These are phyloP conservation scores for Tetrapisispora fleetii DNA, from an alignment of 805 yeast genomes.

Conservation along the genomic window DNA sequence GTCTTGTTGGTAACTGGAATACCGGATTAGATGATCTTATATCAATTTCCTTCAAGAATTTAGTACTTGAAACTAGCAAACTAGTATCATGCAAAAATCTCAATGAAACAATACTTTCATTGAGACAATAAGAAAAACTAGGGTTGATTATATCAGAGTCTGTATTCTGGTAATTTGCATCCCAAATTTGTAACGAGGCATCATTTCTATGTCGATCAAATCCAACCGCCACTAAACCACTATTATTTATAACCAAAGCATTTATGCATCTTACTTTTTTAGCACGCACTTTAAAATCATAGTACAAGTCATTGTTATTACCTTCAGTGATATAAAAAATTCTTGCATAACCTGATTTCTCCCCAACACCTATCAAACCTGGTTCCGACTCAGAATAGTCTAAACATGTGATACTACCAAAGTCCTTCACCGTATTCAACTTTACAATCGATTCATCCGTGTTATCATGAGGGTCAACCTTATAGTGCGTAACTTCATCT, in stretches of 20 bases:
- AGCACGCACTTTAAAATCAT: slow-evolving; percentile 35
- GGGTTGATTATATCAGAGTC: slow-evolving; percentile 47
- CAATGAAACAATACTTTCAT: slow-evolving; percentile 66
- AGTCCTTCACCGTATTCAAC: slow-evolving; percentile 47
- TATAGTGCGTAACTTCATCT: slow-evolving; percentile 65
- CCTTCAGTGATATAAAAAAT: slow-evolving; percentile 45
- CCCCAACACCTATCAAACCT: slow-evolving; percentile 68
- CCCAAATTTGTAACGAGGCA: slow-evolving; percentile 72
- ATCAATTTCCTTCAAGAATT: slow-evolving; percentile 70
- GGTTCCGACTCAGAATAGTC: slow-evolving; percentile 46
- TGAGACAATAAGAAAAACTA: slow-evolving; percentile 48
- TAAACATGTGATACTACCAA: slow-evolving; percentile 57
- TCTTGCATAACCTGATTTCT: slow-evolving; percentile 55
- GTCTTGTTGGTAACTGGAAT: slow-evolving; percentile 66
- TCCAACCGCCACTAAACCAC: slow-evolving; percentile 64
- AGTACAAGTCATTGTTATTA: slow-evolving; percentile 10
- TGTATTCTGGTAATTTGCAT: slow-evolving; percentile 49
- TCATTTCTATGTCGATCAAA: slow-evolving; percentile 71
- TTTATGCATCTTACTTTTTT: slow-evolving; percentile 69
- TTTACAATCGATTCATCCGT: slow-evolving; percentile 46
- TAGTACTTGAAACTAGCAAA: slow-evolving; percentile 66
- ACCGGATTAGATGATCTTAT: slow-evolving; percentile 53
- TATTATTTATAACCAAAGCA: slow-evolving; percentile 55
- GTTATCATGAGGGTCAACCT: slow-evolving; percentile 40
- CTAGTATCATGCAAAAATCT: slow-evolving; percentile 53